phyloP scores from a whole-genome alignment of 2,329 filamentous ascomycete species.

The Fusarium sp. region DNA sequence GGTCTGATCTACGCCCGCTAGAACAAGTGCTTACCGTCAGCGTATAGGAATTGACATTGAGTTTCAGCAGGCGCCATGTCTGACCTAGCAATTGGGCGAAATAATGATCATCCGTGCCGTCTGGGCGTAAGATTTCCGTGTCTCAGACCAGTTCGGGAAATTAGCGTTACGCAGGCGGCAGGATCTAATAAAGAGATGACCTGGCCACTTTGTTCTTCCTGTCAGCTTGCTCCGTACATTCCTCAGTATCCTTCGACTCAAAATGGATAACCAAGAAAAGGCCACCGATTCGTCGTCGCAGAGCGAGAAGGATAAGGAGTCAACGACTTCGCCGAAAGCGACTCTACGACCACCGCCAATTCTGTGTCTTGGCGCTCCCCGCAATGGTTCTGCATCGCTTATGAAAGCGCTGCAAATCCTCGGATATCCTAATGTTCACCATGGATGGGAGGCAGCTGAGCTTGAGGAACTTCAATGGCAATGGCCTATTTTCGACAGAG shows the following conservation, averaged over 20 bases:
- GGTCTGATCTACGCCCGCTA: not conserved
- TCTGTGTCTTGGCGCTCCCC: conserved; percentile 16
- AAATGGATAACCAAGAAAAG: not conserved
- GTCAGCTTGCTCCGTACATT: not conserved
- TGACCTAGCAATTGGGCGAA: not conserved
- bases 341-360: conserved; percentile 4
- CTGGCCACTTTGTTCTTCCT: not conserved
- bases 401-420: conserved; percentile 30
- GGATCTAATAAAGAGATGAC: not conserved
- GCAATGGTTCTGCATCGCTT: conserved; percentile 35
- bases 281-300: not conserved
- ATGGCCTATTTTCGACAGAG: conserved; percentile 26
- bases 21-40: not conserved
- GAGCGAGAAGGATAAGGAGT: not conserved
- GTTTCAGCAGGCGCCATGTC: not conserved
- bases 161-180: not conserved
- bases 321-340: fast-evolving
- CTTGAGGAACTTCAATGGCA: conserved; percentile 16
- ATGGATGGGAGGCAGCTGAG: conserved; percentile 28
- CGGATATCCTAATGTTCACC: conserved; percentile 27
- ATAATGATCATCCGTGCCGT: not conserved
- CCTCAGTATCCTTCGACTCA: fast-evolving
- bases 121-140: not conserved
- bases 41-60: not conserved
- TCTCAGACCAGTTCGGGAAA: not conserved